These are phyloP conservation scores for Pelargonium nanum DNA, from an alignment of 345 rosid species.

Conservation along the genomic window DNA sequence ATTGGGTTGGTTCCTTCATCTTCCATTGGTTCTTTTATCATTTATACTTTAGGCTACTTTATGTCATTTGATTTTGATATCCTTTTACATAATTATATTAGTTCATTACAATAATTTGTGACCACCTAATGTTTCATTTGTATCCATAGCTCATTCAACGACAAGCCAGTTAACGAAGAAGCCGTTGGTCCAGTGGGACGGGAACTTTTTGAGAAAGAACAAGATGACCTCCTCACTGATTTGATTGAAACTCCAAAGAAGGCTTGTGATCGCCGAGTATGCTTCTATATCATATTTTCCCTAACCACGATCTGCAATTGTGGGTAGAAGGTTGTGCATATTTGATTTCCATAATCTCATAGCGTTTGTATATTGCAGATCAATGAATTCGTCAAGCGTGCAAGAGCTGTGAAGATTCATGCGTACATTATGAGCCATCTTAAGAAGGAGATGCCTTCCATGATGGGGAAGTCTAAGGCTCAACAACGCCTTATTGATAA, in stretches of 20 bases:
- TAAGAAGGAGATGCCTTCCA: slow-evolving; percentile 86
- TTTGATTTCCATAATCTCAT: background rate
- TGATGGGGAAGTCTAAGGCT: slow-evolving; percentile 95
- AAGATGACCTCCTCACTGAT: slow-evolving; percentile 69
- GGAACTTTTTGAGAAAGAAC: slow-evolving; percentile 87
- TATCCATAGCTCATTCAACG: slow-evolving; percentile 68
- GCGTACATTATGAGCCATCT: slow-evolving; percentile 88
- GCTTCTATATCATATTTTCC: background rate
- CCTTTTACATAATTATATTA: background rate
- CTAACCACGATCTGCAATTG: no score
- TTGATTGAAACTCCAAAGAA: slow-evolving; percentile 69
- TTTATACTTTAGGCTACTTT: background rate
- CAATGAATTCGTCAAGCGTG: slow-evolving; percentile 91
- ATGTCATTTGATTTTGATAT: background rate
- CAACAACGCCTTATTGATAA: slow-evolving; percentile 72
- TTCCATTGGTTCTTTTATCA: no score
- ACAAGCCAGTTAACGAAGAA: slow-evolving; percentile 56
- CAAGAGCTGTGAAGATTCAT: slow-evolving; percentile 86
- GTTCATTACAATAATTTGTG: background rate
- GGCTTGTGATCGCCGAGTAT: slow-evolving; percentile 85
- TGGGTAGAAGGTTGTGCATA: background rate
- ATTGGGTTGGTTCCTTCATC: slow-evolving; percentile 46
- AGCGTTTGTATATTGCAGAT: slow-evolving; percentile 30
- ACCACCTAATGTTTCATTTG: background rate
- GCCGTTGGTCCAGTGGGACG: slow-evolving; percentile 55